Base-by-base conservation (phyloP, 2,329 filamentous ascomycete species). In the Pochonia chlamydosporia region DNA sequence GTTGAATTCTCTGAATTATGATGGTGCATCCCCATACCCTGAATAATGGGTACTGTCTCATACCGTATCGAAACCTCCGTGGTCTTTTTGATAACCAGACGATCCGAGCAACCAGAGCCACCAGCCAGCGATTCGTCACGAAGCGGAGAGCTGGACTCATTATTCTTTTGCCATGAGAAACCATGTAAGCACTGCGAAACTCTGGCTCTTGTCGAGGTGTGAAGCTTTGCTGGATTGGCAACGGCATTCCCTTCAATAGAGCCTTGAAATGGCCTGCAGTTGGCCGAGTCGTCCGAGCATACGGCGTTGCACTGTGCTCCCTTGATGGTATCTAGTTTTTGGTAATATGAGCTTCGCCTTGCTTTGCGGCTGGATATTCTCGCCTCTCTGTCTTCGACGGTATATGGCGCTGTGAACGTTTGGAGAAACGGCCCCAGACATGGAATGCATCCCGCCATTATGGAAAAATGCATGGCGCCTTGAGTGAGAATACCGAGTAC, bases 361-460 rank as follows among this genome's bases (percentile, higher is more conserved):
- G 20, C 40, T n/a, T 36, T 47, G 16, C 4, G 40, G 16, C 43
- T 41, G 14, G 18, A 31, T 5, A 16, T 37, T 3, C 6, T 8
- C 20, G 25, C n/a, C 3, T 21, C 30, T 31, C 33, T 13, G 31
- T 46, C 46, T 33, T 48, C 30, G 8, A 39, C 21, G 28, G 47
- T 21, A 13, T 39, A 39, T 4, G 44, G 23, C 8, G 44, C 40
- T 25, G 37, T 41, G 14, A 52, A 49, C 3, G 46, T 48, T 13
- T 25, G 39, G n/a, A 49, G 41, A 16, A 52, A 50, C 3, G 50
- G 50, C 18, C 43, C 47, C 10, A 52, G 39, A 14, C 47, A 40
- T 5, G 50, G 47, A 18, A 52, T 36, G 18, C 47, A 49, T 9
- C 43, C 43, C 18, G 47, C 44, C 3, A 46, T 26, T 13, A 52